Conservation (phyloP, 371 early-diverging fungal genomes). For the Entomophthora muscae region DNA sequence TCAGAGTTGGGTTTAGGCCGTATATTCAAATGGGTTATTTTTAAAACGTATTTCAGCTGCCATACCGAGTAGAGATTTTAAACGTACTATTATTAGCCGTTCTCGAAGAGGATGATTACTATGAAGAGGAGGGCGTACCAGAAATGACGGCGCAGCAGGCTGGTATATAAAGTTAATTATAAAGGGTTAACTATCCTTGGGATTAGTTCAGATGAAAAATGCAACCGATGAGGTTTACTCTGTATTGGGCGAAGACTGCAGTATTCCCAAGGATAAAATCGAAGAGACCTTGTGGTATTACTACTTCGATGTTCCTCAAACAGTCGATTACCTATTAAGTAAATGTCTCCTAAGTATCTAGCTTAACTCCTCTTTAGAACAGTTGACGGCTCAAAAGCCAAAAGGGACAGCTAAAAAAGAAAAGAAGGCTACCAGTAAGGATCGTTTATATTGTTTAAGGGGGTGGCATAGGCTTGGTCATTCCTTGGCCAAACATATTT, state of each 20-base stretch:
- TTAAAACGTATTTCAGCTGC: neutral
- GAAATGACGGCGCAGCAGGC: slow-evolving; percentile 9
- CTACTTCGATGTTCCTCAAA: slow-evolving; percentile 34
- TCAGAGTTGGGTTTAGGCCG: neutral
- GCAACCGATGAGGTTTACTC: slow-evolving; percentile 26
- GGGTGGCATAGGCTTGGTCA: neutral
- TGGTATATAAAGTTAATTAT: slow-evolving; percentile 7
- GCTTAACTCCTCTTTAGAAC: neutral
- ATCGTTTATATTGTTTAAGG: neutral
- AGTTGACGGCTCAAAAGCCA: neutral
- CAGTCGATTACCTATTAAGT: slow-evolving; percentile 37
- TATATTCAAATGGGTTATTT: neutral
- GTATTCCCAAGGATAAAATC: slow-evolving; percentile 29
- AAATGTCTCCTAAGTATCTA: slow-evolving; percentile 4
- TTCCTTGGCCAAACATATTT: neutral
- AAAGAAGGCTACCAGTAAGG: slow-evolving; percentile 4
- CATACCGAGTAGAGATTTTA: neutral
- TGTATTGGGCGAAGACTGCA: slow-evolving; percentile 28
- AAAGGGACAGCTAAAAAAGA: slow-evolving; percentile 12
- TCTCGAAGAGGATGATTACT: slow-evolving; percentile 33
- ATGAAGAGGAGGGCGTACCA: slow-evolving; percentile 25
- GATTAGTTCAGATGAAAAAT: slow-evolving; percentile 24
- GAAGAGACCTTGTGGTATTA: slow-evolving; percentile 46
- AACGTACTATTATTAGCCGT: slow-evolving; percentile 21
- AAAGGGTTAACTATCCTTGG: neutral